Evolutionary conservation across 2,329 filamentous ascomycete genomes (phyloP), one percentile per base, ranked within the genome.

Genomic region (Paecilomyces fulvus): DNA sequence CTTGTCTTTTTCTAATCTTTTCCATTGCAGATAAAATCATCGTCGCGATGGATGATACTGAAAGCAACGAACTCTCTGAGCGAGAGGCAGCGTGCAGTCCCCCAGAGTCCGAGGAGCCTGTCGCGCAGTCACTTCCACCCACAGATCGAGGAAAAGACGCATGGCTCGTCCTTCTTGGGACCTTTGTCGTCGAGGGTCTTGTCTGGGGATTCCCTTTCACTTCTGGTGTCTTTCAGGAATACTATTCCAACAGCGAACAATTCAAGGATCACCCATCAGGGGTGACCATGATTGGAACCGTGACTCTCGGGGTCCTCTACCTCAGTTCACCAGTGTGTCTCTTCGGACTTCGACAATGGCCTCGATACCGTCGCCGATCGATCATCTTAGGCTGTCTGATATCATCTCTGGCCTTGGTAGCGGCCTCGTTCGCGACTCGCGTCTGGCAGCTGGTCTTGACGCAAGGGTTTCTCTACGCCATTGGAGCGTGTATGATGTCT

Each of bases 181-280:
- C 75, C 43, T 80, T 79, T 60, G 64, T 77, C 30, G 69, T 82
- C 43, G 79, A 82, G 63, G 75, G 74, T n/a, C 65, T 81, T 1
- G 73, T 81, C 51, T 82, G 79, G 77, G 79, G 77, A 43, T 54
- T 54, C 23, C 25, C 52, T 23, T 54, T 54, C 30, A 48, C 8
- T 14, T 50, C 49, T 25, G 49, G 49, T 14, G 49, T 50, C 7
- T 50, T 50, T 20, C 49, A 50, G 28, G 49, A 50, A 20, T 50
- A 25, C 21, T 50, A 50, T 20, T 25, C 49, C 49, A 50, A 30
- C 49, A 30, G 14, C 14, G 37, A 17, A 9, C 37, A 25, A 9
- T 50, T 50, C 10, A 20, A 25, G 20, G 49, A 50, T 10, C 17
- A 50, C 49, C 28, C 20, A 3, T n/a, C 49, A n/a, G 49, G 49